Base-by-base conservation (phyloP, 495 filamentous ascomycete genomes). In the Stereocaulon alpinum region DNA sequence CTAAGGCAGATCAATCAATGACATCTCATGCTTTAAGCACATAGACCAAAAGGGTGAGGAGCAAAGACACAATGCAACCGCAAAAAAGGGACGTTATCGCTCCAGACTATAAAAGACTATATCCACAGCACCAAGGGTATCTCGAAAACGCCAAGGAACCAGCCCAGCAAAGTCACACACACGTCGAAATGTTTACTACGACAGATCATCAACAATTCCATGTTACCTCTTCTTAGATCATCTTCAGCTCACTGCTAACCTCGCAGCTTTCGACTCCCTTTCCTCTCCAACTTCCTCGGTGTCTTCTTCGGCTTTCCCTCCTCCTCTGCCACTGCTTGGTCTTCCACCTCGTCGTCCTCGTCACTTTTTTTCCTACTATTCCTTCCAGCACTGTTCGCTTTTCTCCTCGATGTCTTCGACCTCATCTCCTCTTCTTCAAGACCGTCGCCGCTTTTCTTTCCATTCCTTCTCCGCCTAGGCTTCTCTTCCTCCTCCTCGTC, bases 371-470 rank as follows among this genome's bases (percentile, higher is more conserved):
- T 60, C 40, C 51, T 40, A n/a, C 55, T 45, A 52, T 17, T 55
- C 58, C 40, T 68, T 64, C 54, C 54, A 58, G 42, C 65, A 60
- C 63, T 64, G 63, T 30, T 40, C 17, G 45, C 56, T 63, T 58
- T 68, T 68, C 41, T 66, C 67, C 6, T 15, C 2, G 40, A 59
- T 22, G 69, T 65, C 54, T 63, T 65, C 29, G 66, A 53, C 43
- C 40, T 66, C 61, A 5, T 59, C 61, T 20, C 67, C 63, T 67
- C 66, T 40, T 60, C 53, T 1, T 64, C 37, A 59, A 70, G 64
- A 30, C 69, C 72, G 14, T 65, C 63, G 34, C 34, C 27, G 15
- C 45, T n/a, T 22, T 30, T 55, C 40, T 55, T 55, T 42, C 29
- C 43, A 7, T 22, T 45, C 6, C 22, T 56, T 29, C 41, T 24